A percentile compares a stretch with the other conserved stretches of the same genome.
Evolutionary conservation across 2,329 filamentous ascomycete species (phyloP).

Genomic region (Aspergillus hortae): DNA sequence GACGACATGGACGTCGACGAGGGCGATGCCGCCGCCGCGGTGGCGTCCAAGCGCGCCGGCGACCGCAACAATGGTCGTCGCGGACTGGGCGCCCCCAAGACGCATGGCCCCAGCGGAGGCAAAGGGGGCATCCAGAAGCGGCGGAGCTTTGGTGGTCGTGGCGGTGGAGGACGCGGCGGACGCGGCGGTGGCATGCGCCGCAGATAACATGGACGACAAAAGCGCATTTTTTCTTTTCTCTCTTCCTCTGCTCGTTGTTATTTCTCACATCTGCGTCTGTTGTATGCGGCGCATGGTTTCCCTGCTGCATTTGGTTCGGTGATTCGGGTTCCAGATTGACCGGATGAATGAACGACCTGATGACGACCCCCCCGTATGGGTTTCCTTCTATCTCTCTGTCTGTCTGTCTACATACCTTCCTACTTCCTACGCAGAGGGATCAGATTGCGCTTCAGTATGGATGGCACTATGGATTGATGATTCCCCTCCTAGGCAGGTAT

Average conservation of each 20-base stretch:
- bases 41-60: neutral
- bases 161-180: conserved; percentile 1
- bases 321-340: neutral
- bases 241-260: neutral
- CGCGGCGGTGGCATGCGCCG: conserved; percentile 2
- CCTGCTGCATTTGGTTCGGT: neutral
- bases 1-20: conserved; percentile 44
- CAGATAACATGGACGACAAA: neutral
- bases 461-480: too few species aligned
- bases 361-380: neutral
- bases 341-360: neutral
- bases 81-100: conserved; percentile 27
- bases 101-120: conserved; percentile 20
- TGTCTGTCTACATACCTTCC: neutral
- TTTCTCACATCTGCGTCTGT: neutral
- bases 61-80: conserved; percentile 11
- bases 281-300: neutral
- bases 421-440: too few species aligned
- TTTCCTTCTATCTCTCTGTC: neutral
- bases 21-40: conserved; percentile 13
- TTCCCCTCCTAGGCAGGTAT: neutral
- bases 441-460: too few species aligned
- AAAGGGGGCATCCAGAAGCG: conserved; percentile 22
- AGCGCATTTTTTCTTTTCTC: neutral
- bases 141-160: conserved; percentile 10